These are phyloP conservation scores for Apophysomyces trapeziformis DNA, from an alignment of 371 early-diverging fungal species.

Conservation along the genomic window DNA sequence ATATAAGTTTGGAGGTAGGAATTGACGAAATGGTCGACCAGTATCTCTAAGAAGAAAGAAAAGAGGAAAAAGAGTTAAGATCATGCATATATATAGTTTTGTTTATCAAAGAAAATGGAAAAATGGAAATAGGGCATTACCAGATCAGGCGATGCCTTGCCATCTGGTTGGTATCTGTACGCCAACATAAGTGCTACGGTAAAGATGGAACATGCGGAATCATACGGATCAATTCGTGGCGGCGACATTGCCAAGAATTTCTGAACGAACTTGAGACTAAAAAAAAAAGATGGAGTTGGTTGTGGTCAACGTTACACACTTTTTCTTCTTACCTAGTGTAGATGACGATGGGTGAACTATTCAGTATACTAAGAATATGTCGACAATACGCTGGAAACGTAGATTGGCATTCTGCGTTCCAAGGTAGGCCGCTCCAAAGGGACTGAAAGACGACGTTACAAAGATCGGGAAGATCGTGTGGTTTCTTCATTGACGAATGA, in stretches of 20 bases:
- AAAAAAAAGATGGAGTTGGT: background rate
- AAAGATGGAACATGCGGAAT: constrained; percentile 10
- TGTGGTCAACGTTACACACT: no score
- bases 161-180: constrained; percentile 2
- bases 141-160: background rate
- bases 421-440: constrained; percentile 3
- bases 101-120: background rate
- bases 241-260: constrained; percentile 9
- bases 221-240: constrained; percentile 8
- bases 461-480: constrained; percentile 9
- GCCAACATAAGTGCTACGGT: constrained; percentile 8
- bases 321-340: background rate
- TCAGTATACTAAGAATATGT: background rate
- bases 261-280: constrained; percentile 7
- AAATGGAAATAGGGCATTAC: background rate
- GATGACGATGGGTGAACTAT: background rate
- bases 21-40: constrained; percentile 1
- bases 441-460: constrained; percentile 5
- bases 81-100: no score
- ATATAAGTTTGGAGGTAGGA: background rate
- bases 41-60: background rate
- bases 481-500: background rate
- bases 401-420: constrained; percentile 1
- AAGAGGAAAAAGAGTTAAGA: background rate
- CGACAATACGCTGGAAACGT: constrained; percentile 1